Conservation (phyloP, 2,329 filamentous ascomycete species). For the Clonostachys rosea region DNA sequence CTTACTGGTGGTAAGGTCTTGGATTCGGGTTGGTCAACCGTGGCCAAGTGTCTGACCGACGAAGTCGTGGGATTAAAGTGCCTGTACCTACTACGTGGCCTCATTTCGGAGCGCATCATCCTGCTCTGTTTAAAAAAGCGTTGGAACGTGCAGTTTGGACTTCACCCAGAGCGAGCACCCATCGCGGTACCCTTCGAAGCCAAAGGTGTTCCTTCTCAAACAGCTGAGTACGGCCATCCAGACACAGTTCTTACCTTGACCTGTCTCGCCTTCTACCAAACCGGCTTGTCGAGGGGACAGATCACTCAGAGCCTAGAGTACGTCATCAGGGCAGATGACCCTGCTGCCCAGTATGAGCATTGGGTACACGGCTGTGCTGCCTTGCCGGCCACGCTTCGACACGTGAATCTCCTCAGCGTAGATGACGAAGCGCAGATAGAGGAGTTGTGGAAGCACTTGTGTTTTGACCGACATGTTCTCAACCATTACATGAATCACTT, state of each 20-base stretch:
- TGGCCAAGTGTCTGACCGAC: neutral
- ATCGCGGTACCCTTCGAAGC: slow-evolving; percentile 56
- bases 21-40: neutral
- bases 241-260: slow-evolving; percentile 55
- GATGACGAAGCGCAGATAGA: slow-evolving; percentile 44
- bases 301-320: slow-evolving; percentile 39
- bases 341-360: slow-evolving; percentile 40
- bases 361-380: slow-evolving; percentile 45
- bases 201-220: slow-evolving; percentile 49
- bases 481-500: slow-evolving; percentile 58
- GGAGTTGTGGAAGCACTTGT: slow-evolving; percentile 40
- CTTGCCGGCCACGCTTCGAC: slow-evolving; percentile 28
- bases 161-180: slow-evolving; percentile 36
- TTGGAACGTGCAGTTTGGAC: slow-evolving; percentile 63
- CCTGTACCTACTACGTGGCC: slow-evolving; percentile 46
- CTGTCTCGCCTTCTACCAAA: slow-evolving; percentile 50
- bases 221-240: slow-evolving; percentile 59
- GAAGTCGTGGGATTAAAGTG: slow-evolving; percentile 17
- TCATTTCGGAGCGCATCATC: slow-evolving; percentile 52
- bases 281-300: slow-evolving; percentile 45
- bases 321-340: slow-evolving; percentile 45
- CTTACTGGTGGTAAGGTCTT: neutral
- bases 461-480: slow-evolving; percentile 46
- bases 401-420: slow-evolving; percentile 51
- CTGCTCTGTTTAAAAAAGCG: slow-evolving; percentile 53